These are phyloP conservation scores for Neopestalotiopsis rosae DNA, from an alignment of 2,329 filamentous ascomycete species.

Conservation along the genomic window DNA sequence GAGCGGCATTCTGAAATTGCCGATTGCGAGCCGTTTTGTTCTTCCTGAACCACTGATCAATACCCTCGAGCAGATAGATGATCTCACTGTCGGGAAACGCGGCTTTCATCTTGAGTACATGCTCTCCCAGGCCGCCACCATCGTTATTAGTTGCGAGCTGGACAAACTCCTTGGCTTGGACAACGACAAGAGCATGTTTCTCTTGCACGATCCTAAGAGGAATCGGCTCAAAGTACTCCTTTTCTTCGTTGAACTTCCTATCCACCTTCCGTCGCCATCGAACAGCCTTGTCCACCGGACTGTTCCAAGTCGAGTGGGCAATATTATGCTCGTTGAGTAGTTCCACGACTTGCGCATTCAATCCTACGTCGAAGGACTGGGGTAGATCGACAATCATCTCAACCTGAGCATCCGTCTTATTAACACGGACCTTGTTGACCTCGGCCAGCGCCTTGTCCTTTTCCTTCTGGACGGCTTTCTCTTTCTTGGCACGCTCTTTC, in stretches of 20 bases:
- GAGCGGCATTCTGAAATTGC: conserved; percentile 70
- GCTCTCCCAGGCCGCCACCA: conserved; percentile 58
- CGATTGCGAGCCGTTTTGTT: conserved; percentile 71
- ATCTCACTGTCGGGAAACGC: conserved; percentile 58
- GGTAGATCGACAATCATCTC: conserved; percentile 83
- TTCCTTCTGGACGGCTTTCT: conserved; percentile 68
- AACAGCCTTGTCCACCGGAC: conserved; percentile 57
- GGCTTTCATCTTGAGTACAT: conserved; percentile 61
- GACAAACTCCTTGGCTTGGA: conserved; percentile 71
- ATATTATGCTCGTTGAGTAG: conserved; percentile 59
- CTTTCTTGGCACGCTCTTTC: conserved; percentile 64
- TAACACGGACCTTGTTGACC: conserved; percentile 74
- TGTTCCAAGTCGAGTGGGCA: conserved; percentile 49
- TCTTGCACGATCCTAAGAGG: conserved; percentile 58
- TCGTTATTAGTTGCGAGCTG: conserved; percentile 56
- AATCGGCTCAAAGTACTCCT: conserved; percentile 70
- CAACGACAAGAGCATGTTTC: conserved; percentile 64
- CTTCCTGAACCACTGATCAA: conserved; percentile 69
- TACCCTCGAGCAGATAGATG: conserved; percentile 76
- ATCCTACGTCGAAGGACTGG: conserved; percentile 53
- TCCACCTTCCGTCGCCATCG: conserved; percentile 73
- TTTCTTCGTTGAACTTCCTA: conserved; percentile 64
- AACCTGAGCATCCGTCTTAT: conserved; percentile 74
- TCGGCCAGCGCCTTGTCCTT: conserved; percentile 70
- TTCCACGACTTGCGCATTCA: conserved; percentile 51